These are phyloP conservation scores for Termitomyces sp. DNA, from an alignment of 768 basidiomycete genomes.

Conservation along the genomic window DNA sequence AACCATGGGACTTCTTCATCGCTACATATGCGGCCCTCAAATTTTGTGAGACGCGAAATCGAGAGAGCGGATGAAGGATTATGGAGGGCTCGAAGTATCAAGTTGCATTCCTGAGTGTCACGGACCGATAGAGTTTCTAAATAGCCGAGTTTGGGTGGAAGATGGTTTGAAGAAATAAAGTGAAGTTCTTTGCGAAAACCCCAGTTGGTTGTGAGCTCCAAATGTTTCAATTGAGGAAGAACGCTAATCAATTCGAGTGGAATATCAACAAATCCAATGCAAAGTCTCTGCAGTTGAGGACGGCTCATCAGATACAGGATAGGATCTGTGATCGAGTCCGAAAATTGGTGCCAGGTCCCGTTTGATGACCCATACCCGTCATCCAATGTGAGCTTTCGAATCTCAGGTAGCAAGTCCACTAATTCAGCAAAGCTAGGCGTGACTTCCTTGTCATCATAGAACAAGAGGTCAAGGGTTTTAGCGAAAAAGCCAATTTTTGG, in stretches of 20 bases:
- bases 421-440: background rate
- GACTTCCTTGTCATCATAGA: background rate
- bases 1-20: background rate
- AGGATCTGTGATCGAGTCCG: background rate
- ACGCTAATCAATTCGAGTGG: background rate
- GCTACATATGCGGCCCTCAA: background rate
- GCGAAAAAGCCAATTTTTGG: background rate
- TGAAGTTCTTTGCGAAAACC: background rate
- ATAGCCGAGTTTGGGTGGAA: background rate
- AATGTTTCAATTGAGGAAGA: background rate
- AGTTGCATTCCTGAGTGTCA: background rate
- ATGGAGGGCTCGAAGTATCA: background rate
- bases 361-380: background rate
- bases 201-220: background rate
- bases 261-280: background rate
- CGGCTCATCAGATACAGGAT: background rate
- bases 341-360: background rate
- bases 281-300: background rate
- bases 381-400: background rate
- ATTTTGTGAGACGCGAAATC: background rate
- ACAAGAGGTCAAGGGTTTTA: background rate
- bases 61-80: background rate
- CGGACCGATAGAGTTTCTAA: background rate
- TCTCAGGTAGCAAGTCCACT: background rate
- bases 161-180: background rate